Percentiles rank a stretch among this genome's conserved stretches.
Evolutionary conservation across 2,329 filamentous ascomycete species (phyloP).

Genomic region (Pyrenochaeta sp.): DNA sequence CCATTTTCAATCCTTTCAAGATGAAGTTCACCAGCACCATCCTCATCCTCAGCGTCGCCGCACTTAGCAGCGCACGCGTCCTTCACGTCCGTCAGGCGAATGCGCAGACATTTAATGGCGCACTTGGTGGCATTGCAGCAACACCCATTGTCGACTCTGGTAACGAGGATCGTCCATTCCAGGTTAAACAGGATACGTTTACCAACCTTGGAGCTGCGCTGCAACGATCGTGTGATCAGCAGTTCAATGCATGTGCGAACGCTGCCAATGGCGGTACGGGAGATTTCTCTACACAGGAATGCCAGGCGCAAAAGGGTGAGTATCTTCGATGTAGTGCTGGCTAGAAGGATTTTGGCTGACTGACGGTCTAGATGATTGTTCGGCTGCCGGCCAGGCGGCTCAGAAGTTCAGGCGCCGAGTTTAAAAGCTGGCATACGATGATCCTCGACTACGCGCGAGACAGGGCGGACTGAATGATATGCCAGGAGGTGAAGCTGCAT

Average conservation of each 20-base stretch:
- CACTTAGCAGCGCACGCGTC: constrained; percentile 27
- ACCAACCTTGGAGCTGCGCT: constrained; percentile 64
- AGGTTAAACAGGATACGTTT: constrained; percentile 55
- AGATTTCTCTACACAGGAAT: constrained; percentile 59
- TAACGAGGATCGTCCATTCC: constrained; percentile 55
- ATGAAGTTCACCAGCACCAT: constrained; percentile 36
- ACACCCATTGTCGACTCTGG: constrained; percentile 62
- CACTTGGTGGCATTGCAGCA: constrained; percentile 62
- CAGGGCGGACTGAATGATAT: too few species aligned
- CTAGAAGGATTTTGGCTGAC: not conserved
- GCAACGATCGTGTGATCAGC: constrained; percentile 69
- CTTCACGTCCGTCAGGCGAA: constrained; percentile 35
- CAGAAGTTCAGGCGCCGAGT: not conserved
- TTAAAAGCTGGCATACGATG: not conserved
- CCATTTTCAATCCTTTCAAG: constrained; percentile 8
- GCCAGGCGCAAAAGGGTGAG: constrained; percentile 62
- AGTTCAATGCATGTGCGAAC: constrained; percentile 68
- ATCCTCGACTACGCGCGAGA: too few species aligned
- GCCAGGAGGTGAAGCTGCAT: not conserved
- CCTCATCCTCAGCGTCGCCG: constrained; percentile 24
- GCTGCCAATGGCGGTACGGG: constrained; percentile 62
- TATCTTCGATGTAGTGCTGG: not conserved
- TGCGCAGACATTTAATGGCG: constrained; percentile 52
- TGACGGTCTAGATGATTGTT: constrained; percentile 6
- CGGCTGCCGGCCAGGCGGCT: constrained; percentile 7